These are phyloP conservation scores for Elaeis oleifera DNA, from an alignment of 202 grass and related monocot species.

Conservation along the genomic window DNA sequence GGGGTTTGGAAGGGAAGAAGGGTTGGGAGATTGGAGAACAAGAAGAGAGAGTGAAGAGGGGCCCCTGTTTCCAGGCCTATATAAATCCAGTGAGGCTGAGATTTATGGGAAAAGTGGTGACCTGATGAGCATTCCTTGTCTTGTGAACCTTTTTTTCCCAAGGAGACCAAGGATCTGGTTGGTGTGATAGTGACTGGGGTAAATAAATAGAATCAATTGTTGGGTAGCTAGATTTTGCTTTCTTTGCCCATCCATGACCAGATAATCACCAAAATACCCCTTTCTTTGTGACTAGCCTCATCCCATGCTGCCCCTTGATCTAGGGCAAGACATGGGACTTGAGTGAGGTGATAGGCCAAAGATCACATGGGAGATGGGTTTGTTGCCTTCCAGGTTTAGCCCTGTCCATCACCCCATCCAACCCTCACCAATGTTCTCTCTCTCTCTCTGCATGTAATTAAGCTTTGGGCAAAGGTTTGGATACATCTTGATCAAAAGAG, in stretches of 20 bases:
- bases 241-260: background rate
- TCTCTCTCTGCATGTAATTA: too few relatives aligned
- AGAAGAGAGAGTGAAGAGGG: background rate
- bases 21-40: too few relatives aligned
- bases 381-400: too few relatives aligned
- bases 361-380: too few relatives aligned
- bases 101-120: slow-evolving; percentile 13
- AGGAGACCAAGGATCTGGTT: slow-evolving; percentile 8
- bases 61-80: background rate
- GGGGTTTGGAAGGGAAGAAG: background rate
- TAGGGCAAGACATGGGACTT: too few relatives aligned
- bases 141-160: background rate
- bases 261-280: background rate
- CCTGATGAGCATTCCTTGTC: background rate
- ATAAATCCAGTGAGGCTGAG: slow-evolving; percentile 16
- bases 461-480: too few relatives aligned
- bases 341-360: too few relatives aligned
- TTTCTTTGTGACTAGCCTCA: too few relatives aligned
- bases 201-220: background rate
- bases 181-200: background rate
- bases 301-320: too few relatives aligned
- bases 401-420: too few relatives aligned
- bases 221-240: background rate
- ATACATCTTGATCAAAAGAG: too few relatives aligned
- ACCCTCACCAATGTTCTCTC: too few relatives aligned